Base-by-base conservation (phyloP, 148 eudicot genomes). In the Amaranthus palmeri region DNA sequence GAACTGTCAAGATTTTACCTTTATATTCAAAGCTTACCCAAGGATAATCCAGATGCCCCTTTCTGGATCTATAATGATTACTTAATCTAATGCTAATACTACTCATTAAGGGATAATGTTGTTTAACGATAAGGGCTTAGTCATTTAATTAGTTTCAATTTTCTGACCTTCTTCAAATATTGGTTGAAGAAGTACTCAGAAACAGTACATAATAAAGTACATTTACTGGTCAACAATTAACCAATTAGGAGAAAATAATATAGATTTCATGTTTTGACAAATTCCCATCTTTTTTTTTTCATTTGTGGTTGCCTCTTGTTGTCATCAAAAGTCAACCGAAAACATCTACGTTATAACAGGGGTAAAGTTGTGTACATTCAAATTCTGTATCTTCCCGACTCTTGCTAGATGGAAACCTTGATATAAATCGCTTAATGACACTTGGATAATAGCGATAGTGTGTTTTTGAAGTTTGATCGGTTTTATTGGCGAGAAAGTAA, bases 31-130 rank as follows among this genome's bases (percentile, higher is more conserved):
- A 89, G 82, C 67, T 80, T 92, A 62, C 95, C 92, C 17, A 89
- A 86, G 76, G 88, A 89, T 71, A 74, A 72, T 9, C 83, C 88
- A 6, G 93, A 87, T 64, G 85, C 83, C 17, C 69, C 81, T 54
- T 85, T 86, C 76, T 80, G 83, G 61, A 81, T 87, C 85, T 87
- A 87, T 63, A 79, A 86, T 71, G 90, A 91, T 12, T 87, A 89
- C 72, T 80, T 91, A 54, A 81, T 84, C 43, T 91, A 25, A 25
- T 25, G 36, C 36, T 25, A 25, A 25, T 25, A 25, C 36, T 25
- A 25, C 36, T 25, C 36, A 25, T 25, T 25, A 77, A 88, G 41
- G 8, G 17, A 40, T 49, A 68, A 56, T 55, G 54, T 65, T 52
- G 58, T 53, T 48, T 57, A n/a, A n/a, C 65, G 46, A 78, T 46